Percentiles rank a stretch among this genome's conserved stretches.
Conservation (phyloP, 805 yeast genomes). For the Sungouiella blattae region DNA sequence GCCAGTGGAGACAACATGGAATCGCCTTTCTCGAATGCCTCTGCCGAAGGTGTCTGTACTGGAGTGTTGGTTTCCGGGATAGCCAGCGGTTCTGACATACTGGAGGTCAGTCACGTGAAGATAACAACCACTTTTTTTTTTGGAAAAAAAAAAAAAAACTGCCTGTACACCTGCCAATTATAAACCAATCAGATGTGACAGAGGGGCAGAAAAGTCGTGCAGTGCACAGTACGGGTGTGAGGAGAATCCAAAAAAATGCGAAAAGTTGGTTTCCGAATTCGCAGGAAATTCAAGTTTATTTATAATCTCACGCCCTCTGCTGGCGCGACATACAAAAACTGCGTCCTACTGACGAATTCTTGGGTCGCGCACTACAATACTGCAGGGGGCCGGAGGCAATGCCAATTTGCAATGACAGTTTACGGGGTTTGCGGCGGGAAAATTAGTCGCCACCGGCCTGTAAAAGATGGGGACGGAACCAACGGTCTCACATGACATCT, state of each 20-base stretch:
- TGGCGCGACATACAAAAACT: too few species aligned
- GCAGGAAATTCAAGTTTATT: conserved; percentile 20
- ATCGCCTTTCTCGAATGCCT: conserved; percentile 23
- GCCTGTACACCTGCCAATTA: conserved; percentile 1
- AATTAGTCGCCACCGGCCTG: too few species aligned
- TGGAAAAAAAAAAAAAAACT: conserved; percentile 1
- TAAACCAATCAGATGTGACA: background rate
- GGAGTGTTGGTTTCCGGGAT: conserved; percentile 35
- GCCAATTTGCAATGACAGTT: too few species aligned
- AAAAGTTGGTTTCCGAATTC: conserved; percentile 12
- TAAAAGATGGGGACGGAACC: too few species aligned
- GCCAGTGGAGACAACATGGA: conserved; percentile 3
- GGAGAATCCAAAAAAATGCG: conserved; percentile 12
- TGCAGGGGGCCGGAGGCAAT: too few species aligned
- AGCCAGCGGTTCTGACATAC: conserved; percentile 25
- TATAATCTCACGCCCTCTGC: conserved; percentile 18
- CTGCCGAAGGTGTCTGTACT: conserved; percentile 38
- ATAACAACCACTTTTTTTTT: background rate
- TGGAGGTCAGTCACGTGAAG: conserved; percentile 12
- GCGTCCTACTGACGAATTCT: too few species aligned
- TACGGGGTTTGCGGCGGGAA: too few species aligned
- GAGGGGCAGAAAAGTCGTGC: conserved; percentile 10
- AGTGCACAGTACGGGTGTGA: conserved; percentile 10
- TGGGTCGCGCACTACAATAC: too few species aligned
- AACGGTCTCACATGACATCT: too few species aligned